Evolutionary conservation across 2,329 filamentous ascomycete species (phyloP).

Genomic region (Fusarium irregulare): DNA sequence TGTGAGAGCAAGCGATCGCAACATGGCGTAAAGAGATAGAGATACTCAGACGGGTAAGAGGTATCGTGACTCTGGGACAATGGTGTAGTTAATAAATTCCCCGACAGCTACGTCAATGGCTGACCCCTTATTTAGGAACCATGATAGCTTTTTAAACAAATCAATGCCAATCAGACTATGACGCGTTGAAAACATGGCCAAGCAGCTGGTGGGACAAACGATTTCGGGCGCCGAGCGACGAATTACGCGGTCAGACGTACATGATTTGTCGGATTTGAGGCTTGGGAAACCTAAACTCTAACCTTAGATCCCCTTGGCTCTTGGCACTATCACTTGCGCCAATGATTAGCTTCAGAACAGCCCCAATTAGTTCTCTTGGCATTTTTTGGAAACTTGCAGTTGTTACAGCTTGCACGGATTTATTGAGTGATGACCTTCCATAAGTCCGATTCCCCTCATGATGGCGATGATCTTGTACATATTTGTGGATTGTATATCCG

Average conservation of each 20-base stretch:
- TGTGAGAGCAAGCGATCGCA: slow-evolving; percentile 13
- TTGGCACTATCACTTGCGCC: slow-evolving; percentile 1
- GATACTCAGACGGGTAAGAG: background rate
- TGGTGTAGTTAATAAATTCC: background rate
- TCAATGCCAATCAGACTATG: background rate
- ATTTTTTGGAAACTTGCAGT: slow-evolving; percentile 8
- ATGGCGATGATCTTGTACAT: background rate
- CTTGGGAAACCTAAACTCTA: slow-evolving; percentile 21
- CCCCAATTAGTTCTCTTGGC: slow-evolving; percentile 5
- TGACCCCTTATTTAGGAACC: background rate
- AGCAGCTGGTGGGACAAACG: background rate
- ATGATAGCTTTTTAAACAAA: background rate
- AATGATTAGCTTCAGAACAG: background rate
- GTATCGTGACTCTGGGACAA: background rate
- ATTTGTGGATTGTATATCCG: slow-evolving; percentile 9
- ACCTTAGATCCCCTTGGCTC: slow-evolving; percentile 24
- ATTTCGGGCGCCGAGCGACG: slow-evolving; percentile 20
- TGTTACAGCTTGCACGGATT: slow-evolving; percentile 6
- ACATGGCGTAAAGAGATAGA: background rate
- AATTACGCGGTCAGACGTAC: slow-evolving; percentile 15
- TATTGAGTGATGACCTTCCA: slow-evolving; percentile 5
- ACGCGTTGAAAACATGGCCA: slow-evolving; percentile 26
- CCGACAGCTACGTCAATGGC: background rate
- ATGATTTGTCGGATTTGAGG: slow-evolving; percentile 17
- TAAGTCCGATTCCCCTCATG: slow-evolving; percentile 13